These are phyloP conservation scores for Candida nitratophila DNA, from an alignment of 805 yeast species.

Conservation along the genomic window DNA sequence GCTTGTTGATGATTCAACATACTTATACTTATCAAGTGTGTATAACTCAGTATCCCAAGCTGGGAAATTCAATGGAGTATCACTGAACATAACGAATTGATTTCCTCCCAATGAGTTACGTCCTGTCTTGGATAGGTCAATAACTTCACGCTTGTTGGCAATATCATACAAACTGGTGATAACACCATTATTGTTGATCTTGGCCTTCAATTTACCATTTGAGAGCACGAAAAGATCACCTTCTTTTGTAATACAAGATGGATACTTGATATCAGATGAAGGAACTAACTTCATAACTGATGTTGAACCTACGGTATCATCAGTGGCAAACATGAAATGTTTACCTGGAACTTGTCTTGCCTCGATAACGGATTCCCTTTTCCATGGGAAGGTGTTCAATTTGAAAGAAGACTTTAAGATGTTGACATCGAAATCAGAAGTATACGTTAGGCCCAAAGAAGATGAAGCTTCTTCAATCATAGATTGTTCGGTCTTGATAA, in stretches of 20 bases:
- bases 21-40: conserved; percentile 65
- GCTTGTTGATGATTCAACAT: conserved; percentile 34
- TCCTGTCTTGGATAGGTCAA: conserved; percentile 53
- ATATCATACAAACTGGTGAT: conserved; percentile 60
- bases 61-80: conserved; percentile 84
- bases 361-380: conserved; percentile 28
- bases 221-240: conserved; percentile 41
- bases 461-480: conserved; percentile 46
- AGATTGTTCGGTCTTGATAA: conserved; percentile 43
- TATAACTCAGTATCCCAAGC: conserved; percentile 98
- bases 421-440: conserved; percentile 6
- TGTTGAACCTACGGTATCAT: conserved; percentile 1
- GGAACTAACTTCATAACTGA: conserved; percentile 17
- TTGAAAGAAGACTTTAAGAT: conserved; percentile 6
- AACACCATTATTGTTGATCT: conserved; percentile 44
- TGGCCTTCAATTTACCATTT: conserved; percentile 56
- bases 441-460: conserved; percentile 26
- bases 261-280: conserved; percentile 27
- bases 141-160: conserved; percentile 51
- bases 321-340: neutral
- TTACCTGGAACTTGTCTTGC: conserved; percentile 27
- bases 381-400: conserved; percentile 64
- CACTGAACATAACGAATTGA: conserved; percentile 77
- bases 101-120: conserved; percentile 63
- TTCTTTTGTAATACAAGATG: conserved; percentile 40